Conservation (phyloP, 129 eudicot species). For the Escallonia herrerae region DNA sequence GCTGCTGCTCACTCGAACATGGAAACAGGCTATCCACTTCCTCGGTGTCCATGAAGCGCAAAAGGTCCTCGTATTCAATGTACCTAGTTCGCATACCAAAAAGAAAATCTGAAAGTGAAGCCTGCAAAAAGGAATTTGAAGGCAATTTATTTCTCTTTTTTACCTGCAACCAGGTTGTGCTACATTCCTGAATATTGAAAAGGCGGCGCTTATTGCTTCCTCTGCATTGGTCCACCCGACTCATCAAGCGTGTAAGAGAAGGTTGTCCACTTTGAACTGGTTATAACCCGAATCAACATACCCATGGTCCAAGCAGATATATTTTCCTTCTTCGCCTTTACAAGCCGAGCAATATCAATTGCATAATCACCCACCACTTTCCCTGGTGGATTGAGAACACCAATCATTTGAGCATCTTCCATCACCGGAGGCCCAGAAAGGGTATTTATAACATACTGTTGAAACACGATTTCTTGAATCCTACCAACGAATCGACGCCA, state of each 20-base stretch:
- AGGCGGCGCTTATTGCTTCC: conserved; percentile 53
- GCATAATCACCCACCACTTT: conserved; percentile 33
- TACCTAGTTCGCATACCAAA: conserved; percentile 11
- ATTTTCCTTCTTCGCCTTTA: conserved; percentile 43
- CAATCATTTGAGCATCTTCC: too few species aligned
- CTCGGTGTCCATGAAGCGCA: conserved; percentile 22
- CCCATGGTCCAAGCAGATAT: conserved; percentile 86
- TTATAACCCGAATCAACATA: conserved; percentile 53
- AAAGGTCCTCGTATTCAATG: conserved; percentile 32
- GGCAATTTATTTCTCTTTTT: neutral
- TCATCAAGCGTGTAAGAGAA: conserved; percentile 39
- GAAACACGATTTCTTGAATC: conserved; percentile 78
- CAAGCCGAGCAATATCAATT: conserved; percentile 59
- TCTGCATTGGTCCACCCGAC: conserved; percentile 30
- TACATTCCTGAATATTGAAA: conserved; percentile 40
- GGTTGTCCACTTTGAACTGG: conserved; percentile 34
- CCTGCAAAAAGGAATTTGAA: neutral
- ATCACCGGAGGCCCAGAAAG: too few species aligned
- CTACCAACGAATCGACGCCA: conserved; percentile 65
- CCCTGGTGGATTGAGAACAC: too few species aligned
- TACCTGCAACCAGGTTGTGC: conserved; percentile 44
- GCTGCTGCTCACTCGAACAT: conserved; percentile 49
- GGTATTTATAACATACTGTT: conserved; percentile 75
- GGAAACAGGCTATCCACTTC: conserved; percentile 35
- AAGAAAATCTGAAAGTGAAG: neutral